Base-by-base conservation (phyloP, 169 alveolate species). In the Plasmodium inui region DNA sequence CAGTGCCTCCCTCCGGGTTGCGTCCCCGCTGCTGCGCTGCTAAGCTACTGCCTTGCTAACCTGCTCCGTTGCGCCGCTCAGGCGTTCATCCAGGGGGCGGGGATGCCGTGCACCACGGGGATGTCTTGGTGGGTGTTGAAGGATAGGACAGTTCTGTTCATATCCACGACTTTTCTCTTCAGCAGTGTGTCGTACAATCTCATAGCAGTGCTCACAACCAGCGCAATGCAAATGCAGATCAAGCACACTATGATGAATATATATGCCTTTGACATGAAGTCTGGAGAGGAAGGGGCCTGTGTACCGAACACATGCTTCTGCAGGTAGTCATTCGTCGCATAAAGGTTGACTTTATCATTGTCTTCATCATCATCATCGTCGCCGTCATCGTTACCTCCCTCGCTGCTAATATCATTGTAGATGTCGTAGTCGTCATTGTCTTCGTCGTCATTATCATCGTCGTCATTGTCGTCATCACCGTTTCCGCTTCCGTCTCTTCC, bases 61-160 rank as follows among this genome's bases (percentile, higher is more conserved):
- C 44, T 2, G 44, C 44, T 37, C n/a, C 50, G 12, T 7, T 41
- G 50, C 14, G 3, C 39, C 26, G 30, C 5, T 83, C 22, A 83
- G 50, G 92, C 92, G 12, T 83, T 83, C 44, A 83, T n/a, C 92
- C 92, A 83, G 2, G 92, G 92, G 19, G 92, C 26, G 6, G 92
- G 82, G 6, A 83, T 28, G 3, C 92, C 92, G 22, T 83, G 92
- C 6, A 61, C 92, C 3, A 83, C 70, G 4, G 92, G 92, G 22
- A 83, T 83, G 7, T 30, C 61, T 0, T 30, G 67, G 12, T 28
- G 34, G 26, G 61, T 82, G 37, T 34, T 83, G 50, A 83, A 61
- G 39, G 92, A 30, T 2, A 83, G 7, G 8, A 28, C 81, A 2
- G 73, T 50, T 28, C 41, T 3, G 22, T 83, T 83, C 22, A 17